phyloP scores from a whole-genome alignment of 1,139 yeast genomes.

The Meyerozyma elateridarum region DNA sequence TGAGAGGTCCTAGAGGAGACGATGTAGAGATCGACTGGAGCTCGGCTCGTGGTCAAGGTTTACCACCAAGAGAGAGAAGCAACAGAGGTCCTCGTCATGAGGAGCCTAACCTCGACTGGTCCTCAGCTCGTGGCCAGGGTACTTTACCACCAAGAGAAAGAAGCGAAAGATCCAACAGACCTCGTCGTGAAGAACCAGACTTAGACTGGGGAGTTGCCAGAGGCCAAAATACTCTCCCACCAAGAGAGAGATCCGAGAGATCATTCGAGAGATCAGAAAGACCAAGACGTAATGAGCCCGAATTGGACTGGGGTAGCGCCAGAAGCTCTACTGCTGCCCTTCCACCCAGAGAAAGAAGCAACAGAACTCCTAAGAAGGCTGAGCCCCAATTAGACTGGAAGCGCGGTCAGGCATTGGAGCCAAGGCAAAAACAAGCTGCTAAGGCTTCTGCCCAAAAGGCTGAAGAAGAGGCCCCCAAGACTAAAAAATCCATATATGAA shows the following conservation, averaged over 20 bases:
- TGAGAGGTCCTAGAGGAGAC: constrained; percentile 17
- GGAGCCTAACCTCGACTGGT: constrained; percentile 47
- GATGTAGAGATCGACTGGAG: constrained; percentile 38
- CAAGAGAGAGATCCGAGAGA: constrained; percentile 22
- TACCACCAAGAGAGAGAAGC: constrained; percentile 17
- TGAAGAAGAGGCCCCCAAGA: constrained; percentile 33
- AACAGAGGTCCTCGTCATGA: constrained; percentile 29
- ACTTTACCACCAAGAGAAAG: constrained; percentile 35
- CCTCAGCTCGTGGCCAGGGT: constrained; percentile 19
- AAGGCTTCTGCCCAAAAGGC: constrained; percentile 15
- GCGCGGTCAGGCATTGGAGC: constrained; percentile 29
- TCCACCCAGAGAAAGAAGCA: constrained; percentile 35
- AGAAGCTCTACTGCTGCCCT: constrained; percentile 33
- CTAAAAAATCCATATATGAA: constrained; percentile 57
- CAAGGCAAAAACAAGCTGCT: constrained; percentile 16
- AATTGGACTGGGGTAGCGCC: constrained; percentile 59
- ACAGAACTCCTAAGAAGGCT: constrained; percentile 20
- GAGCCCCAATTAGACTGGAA: constrained; percentile 30
- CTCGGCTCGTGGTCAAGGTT: constrained; percentile 31
- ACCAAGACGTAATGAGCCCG: constrained; percentile 46
- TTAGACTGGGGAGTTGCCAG: constrained; percentile 17
- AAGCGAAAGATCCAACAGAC: constrained; percentile 20
- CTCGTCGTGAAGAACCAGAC: constrained; percentile 26
- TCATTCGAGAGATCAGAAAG: constrained; percentile 16
- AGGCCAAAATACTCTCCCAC: constrained; percentile 21